phyloP scores from a whole-genome alignment of 2,329 filamentous ascomycete species.

The Dactylonectria estremocensis region DNA sequence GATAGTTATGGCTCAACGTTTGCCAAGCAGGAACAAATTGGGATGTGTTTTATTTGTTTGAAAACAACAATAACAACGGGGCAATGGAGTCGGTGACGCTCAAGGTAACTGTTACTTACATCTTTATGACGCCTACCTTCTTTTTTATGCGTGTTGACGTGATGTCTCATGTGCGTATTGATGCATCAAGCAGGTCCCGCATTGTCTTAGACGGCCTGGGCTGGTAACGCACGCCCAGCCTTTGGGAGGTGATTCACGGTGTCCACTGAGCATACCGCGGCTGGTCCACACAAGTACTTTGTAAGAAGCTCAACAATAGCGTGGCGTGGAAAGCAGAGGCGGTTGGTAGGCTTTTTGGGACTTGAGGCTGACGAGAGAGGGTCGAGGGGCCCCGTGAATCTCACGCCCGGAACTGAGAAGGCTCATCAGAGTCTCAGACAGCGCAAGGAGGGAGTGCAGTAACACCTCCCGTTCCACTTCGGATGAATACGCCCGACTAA shows the following conservation, averaged over 20 bases:
- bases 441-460: constrained; percentile 27
- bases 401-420: constrained; percentile 14
- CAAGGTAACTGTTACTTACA: constrained; percentile 21
- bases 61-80: constrained; percentile 32
- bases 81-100: constrained; percentile 13
- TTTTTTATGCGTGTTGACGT: constrained; percentile 17
- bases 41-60: constrained; percentile 6
- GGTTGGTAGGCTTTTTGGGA: constrained; percentile 17
- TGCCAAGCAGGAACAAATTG: constrained; percentile 19
- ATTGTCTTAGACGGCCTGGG: constrained; percentile 29
- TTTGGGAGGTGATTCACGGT: neutral
- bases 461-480: constrained; percentile 28
- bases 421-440: constrained; percentile 1
- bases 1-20: constrained; percentile 21
- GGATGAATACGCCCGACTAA: neutral
- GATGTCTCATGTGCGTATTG: constrained; percentile 35
- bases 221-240: constrained; percentile 28
- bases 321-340: neutral
- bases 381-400: constrained; percentile 31
- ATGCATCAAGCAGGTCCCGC: constrained; percentile 31
- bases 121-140: constrained; percentile 22
- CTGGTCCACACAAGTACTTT: neutral
- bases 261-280: constrained; percentile 2
- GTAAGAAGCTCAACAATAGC: constrained; percentile 2
- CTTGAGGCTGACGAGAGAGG: neutral